These are phyloP conservation scores for Hericium coralloides DNA, from an alignment of 768 basidiomycete genomes.

Conservation along the genomic window DNA sequence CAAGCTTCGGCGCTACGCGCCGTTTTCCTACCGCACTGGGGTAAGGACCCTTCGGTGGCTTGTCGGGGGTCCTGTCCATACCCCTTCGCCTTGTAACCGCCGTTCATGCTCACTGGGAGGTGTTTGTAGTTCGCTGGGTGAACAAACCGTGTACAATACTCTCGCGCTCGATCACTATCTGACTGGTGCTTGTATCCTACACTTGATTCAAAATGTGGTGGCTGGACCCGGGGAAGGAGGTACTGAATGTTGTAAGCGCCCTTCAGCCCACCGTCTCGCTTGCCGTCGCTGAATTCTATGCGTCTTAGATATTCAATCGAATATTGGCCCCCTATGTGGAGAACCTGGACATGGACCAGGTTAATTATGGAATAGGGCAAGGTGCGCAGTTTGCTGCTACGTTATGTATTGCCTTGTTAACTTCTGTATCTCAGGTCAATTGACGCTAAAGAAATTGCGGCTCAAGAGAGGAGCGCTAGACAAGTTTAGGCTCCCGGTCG, in stretches of 20 bases:
- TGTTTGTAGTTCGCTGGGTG: no score
- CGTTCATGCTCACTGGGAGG: no score
- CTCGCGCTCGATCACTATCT: no score
- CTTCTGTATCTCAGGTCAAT: constrained; percentile 42
- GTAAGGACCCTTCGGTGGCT: no score
- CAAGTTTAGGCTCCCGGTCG: constrained; percentile 90
- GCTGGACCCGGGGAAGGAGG: constrained; percentile 80
- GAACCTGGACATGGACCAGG: constrained; percentile 90
- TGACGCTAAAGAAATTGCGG: constrained; percentile 71
- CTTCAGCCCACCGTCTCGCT: neutral
- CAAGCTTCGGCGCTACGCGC: no score
- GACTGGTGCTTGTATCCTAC: neutral
- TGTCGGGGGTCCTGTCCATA: no score
- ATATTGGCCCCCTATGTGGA: constrained; percentile 93
- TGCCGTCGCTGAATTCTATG: neutral
- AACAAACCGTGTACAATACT: no score
- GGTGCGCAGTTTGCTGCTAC: constrained; percentile 32
- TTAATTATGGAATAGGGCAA: constrained; percentile 88
- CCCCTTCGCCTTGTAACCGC: no score
- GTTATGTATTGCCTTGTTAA: constrained; percentile 7
- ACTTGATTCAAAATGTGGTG: constrained; percentile 60
- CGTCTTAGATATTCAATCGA: constrained; percentile 69
- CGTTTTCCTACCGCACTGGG: no score
- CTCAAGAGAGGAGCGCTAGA: constrained; percentile 92
- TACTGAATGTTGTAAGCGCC: constrained; percentile 60